phyloP scores from a whole-genome alignment of 1,139 yeast species.

The Geotrichum siamense region DNA sequence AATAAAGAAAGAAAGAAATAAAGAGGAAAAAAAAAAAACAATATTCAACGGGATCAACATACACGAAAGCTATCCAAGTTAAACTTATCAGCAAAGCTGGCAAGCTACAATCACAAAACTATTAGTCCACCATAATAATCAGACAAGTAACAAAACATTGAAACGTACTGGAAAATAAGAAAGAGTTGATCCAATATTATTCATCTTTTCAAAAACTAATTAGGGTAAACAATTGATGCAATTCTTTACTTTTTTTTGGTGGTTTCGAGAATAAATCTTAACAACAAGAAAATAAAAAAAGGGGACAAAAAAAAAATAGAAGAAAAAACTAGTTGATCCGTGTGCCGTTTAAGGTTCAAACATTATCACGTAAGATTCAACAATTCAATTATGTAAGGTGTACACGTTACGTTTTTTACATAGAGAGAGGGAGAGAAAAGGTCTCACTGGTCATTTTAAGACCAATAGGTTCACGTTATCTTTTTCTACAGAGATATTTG shows the following conservation, averaged over 20 bases:
- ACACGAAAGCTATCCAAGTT: conserved; percentile 16
- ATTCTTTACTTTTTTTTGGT: too few relatives aligned
- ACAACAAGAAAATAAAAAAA: too few relatives aligned
- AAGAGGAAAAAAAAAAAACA: background rate
- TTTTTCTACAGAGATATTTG: too few relatives aligned
- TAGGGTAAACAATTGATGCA: too few relatives aligned
- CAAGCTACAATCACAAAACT: background rate
- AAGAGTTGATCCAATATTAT: conserved; percentile 12
- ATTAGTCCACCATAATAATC: background rate
- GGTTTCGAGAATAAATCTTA: too few relatives aligned
- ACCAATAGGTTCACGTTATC: too few relatives aligned
- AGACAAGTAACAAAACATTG: background rate
- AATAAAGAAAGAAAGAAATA: background rate
- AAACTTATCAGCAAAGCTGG: conserved; percentile 14
- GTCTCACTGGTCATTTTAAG: too few relatives aligned
- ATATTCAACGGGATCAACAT: conserved; percentile 1
- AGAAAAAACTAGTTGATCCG: background rate
- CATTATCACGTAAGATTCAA: too few relatives aligned
- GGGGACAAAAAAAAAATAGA: background rate
- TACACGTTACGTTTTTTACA: too few relatives aligned
- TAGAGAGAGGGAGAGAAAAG: too few relatives aligned
- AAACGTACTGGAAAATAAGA: conserved; percentile 15
- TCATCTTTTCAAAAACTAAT: conserved; percentile 8
- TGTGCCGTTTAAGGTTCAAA: background rate
- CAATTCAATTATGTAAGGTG: too few relatives aligned